Conservation (phyloP, 805 yeast genomes). For the Pichia membranifaciens region DNA sequence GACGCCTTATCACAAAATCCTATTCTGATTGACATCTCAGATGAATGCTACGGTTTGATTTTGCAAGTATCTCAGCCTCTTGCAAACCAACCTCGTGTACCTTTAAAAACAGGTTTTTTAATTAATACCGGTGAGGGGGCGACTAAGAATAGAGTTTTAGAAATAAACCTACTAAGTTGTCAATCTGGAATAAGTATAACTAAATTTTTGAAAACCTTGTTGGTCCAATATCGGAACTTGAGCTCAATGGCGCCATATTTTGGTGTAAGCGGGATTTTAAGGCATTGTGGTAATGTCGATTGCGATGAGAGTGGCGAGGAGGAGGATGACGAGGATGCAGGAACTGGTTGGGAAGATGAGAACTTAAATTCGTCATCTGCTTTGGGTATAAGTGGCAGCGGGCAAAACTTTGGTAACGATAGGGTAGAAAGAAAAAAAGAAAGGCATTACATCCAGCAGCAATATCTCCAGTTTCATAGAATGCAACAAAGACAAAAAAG, state of each 20-base stretch:
- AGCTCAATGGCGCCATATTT: conserved; percentile 26
- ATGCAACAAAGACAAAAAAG: conserved; percentile 14
- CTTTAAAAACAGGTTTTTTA: conserved; percentile 66
- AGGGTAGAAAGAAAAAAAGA: conserved; percentile 9
- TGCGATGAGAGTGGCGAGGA: conserved; percentile 29
- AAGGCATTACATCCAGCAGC: conserved; percentile 11
- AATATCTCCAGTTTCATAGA: conserved; percentile 15
- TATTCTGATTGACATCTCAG: conserved; percentile 41
- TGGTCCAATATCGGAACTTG: conserved; percentile 54
- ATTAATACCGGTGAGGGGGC: conserved; percentile 32
- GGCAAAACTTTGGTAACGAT: not conserved
- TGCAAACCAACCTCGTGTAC: conserved; percentile 63
- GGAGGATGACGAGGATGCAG: conserved; percentile 11
- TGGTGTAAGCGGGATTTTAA: conserved; percentile 11
- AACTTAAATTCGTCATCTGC: not conserved
- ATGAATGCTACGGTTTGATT: conserved; percentile 51
- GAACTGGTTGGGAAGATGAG: conserved; percentile 6
- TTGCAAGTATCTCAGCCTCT: conserved; percentile 59
- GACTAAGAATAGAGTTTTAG: conserved; percentile 35
- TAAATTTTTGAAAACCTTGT: conserved; percentile 47
- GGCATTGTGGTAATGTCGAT: conserved; percentile 27
- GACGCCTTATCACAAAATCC: conserved; percentile 11
- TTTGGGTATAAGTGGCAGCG: not conserved
- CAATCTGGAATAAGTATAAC: conserved; percentile 58
- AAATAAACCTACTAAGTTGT: conserved; percentile 66